Evolutionary conservation across 108 stramenopile genomes (phyloP).

Genomic region (Fistulifera pelliculosa): DNA sequence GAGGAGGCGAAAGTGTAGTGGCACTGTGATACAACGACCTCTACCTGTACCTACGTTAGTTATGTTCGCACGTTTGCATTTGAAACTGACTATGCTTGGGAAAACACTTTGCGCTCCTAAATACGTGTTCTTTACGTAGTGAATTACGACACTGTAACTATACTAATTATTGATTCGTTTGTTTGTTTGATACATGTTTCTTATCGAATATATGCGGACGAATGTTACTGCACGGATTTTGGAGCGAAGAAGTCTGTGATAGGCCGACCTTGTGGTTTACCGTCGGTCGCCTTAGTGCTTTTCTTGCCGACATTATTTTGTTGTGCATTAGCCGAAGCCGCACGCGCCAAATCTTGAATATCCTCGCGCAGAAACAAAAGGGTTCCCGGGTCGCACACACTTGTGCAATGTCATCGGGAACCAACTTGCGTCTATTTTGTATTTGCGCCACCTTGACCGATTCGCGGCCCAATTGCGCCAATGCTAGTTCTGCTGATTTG

Average conservation of each 20-base stretch:
- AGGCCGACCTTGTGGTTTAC: background rate
- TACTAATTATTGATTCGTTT: no score
- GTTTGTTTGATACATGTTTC: no score
- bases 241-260: no score
- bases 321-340: conserved; percentile 1
- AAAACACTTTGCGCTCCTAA: no score
- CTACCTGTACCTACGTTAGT: no score
- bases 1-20: no score
- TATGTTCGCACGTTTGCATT: no score
- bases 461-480: conserved; percentile 51
- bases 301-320: background rate
- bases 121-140: background rate
- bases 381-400: conserved; percentile 56
- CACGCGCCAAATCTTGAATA: conserved; percentile 28
- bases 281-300: background rate
- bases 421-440: conserved; percentile 66
- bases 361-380: conserved; percentile 69
- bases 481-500: conserved; percentile 73
- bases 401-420: conserved; percentile 65
- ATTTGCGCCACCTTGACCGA: conserved; percentile 54
- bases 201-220: no score
- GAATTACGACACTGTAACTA: background rate
- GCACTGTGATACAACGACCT: no score
- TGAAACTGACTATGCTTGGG: no score
- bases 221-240: no score